Base-by-base conservation (phyloP, 1,284 basidiomycete genomes). In the Irpex lacteus region DNA sequence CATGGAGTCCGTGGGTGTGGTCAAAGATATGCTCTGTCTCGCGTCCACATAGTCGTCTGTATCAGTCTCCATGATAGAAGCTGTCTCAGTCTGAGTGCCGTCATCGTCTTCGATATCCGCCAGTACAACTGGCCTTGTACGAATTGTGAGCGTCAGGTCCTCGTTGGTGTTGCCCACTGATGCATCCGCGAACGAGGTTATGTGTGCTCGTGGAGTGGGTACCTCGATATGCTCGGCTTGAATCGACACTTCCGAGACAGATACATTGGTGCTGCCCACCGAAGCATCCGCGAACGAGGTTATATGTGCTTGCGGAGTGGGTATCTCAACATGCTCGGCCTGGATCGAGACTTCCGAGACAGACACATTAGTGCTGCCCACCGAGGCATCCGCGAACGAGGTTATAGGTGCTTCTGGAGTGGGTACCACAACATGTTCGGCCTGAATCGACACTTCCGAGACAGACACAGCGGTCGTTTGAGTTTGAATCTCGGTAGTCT, bases 1-100 rank as follows among this genome's bases (percentile, higher is more conserved):
- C 82, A 83, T 61, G 64, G 81, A 75, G 59, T 78, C 74, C 11
- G 75, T 75, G 62, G 90, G 89, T 1, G 90, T 90, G 38, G 82
- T 80, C 72, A 87, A 82, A 47, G 82, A 80, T 50, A 90, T 83
- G 64, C 89, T 93, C 74, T 90, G 88, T 60, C 87, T 81, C 1
- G 94, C 94, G 73, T 96, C 94, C 21, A 91, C 85, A 72, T 92
- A 97, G 65, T 92, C 90, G 21, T 94, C 92, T 11, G 78, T 82
- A 60, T 91, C 89, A 0, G 85, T 85, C 66, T 90, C 89, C 5
- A 85, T 86, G 64, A 89, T 83, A 1, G 83, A 85, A 37, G 36
- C 87, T 1, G 82, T 84, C 60, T 87, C 88, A 5, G 87, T 88
- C 72, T 82, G 84, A 1, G 80, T 85, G 65, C 83, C 86, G 61